Percentiles rank a stretch among this genome's conserved stretches.
These are phyloP conservation scores for Ceratocystiopsis sp. DNA, from an alignment of 2,329 filamentous ascomycete species.

Conservation along the genomic window DNA sequence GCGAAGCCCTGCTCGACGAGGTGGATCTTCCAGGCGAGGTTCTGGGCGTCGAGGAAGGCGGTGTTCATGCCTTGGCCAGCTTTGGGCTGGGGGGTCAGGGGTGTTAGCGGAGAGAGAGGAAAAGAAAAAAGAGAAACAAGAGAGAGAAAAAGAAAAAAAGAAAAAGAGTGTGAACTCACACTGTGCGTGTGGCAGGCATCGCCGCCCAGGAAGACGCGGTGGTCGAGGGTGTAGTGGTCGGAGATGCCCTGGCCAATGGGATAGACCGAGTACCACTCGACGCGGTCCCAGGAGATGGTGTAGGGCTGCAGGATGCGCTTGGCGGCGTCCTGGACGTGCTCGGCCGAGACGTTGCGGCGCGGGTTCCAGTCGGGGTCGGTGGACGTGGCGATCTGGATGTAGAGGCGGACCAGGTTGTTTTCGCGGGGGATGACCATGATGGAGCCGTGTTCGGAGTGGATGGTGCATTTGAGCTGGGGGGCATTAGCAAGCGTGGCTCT, in stretches of 20 bases:
- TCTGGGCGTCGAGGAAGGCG: slow-evolving; percentile 65
- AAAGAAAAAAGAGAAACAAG: neutral
- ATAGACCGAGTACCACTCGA: slow-evolving; percentile 63
- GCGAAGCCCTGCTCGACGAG: slow-evolving; percentile 74
- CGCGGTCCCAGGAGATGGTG: slow-evolving; percentile 46
- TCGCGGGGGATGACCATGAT: slow-evolving; percentile 69
- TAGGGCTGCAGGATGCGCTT: slow-evolving; percentile 51
- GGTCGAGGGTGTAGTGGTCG: slow-evolving; percentile 47
- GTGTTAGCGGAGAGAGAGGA: neutral
- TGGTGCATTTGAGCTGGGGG: slow-evolving; percentile 57
- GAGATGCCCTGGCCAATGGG: slow-evolving; percentile 60
- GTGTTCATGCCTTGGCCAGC: slow-evolving; percentile 71
- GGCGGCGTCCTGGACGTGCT: slow-evolving; percentile 46
- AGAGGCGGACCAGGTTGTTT: slow-evolving; percentile 49
- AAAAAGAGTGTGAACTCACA: slow-evolving; percentile 24
- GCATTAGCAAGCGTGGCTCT: too few species aligned
- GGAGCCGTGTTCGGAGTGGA: slow-evolving; percentile 56
- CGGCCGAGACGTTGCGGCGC: slow-evolving; percentile 43
- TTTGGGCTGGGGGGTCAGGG: slow-evolving; percentile 42
- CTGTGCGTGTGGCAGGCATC: slow-evolving; percentile 71
- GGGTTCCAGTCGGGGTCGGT: slow-evolving; percentile 44
- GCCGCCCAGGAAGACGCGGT: slow-evolving; percentile 57
- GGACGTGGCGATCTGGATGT: slow-evolving; percentile 49
- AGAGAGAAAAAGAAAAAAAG: neutral
- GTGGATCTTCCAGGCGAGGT: slow-evolving; percentile 93